Evolutionary conservation across 306 rosid genomes (phyloP), one percentile per base, ranked within the genome.

Genomic region (Glycine soja): DNA sequence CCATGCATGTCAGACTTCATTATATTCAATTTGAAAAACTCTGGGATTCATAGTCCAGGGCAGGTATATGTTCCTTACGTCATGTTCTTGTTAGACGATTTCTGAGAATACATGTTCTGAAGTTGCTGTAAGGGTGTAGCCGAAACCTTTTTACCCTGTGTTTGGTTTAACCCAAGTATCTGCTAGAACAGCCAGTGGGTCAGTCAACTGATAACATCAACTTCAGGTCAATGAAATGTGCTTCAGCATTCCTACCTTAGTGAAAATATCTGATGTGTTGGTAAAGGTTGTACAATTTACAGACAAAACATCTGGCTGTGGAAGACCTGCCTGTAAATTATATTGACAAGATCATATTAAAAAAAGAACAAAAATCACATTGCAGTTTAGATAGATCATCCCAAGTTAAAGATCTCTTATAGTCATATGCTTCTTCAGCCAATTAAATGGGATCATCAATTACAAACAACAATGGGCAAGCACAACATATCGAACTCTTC

Each of bases 241-340:
- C 14, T 65, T 43, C 19, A 36, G 11, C 34, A 51, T 84, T n/a
- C 77, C 14, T 87, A 95, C 98, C 97, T 91, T 91, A 9, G 61
- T 54, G 85, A 95, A 95, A 69, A 93, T 89, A 51, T 91, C 97
- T 7, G 97, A 85, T 54, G 98, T 90, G n/a, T 90, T 91, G 13
- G 89, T 47, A 18, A 95, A 89, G 13, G 94, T 82, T 52, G 96
- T 88, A 76, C 99, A 93, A 57, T 88, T 93, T 69, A 95, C 59
- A 30, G 92, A 78, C 56, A 95, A 78, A 64, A 93, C 85, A 77
- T 93, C 91, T 2, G 97, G 97, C 70, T 43, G 81, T 52, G 83
- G 86, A 16, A 87, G 78, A 36, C 90, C 90, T 8, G 68, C 88
- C 98, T 95, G 89, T 34, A 83, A 85, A 76, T 74, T 36, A 14